Percentiles rank a stretch among this genome's conserved stretches.
Evolutionary conservation across 352 stramenopile species (phyloP).

Genomic region (Pythium rhizo-oryzae): DNA sequence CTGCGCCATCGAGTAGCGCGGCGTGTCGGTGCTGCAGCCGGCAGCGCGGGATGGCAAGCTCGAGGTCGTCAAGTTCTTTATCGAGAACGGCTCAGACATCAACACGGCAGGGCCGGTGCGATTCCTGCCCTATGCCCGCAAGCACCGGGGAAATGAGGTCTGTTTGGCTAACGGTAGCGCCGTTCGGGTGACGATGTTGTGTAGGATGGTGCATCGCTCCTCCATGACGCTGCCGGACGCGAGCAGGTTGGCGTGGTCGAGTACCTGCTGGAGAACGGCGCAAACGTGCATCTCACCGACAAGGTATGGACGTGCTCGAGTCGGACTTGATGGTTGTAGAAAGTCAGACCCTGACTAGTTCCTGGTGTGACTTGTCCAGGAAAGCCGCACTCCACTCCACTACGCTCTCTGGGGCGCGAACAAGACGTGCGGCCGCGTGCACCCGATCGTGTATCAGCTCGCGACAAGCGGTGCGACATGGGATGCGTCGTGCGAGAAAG

Average conservation of each 20-base stretch:
- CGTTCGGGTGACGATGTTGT: too few relatives aligned
- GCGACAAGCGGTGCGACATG: conserved; percentile 3
- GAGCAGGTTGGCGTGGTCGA: conserved; percentile 14
- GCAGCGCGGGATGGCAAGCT: conserved; percentile 14
- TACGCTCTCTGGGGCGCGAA: conserved; percentile 6
- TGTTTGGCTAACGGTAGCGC: too few relatives aligned
- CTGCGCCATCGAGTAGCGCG: conserved; percentile 2
- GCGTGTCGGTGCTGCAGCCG: conserved; percentile 19
- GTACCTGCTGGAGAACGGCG: conserved; percentile 10
- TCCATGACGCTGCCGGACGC: conserved; percentile 13
- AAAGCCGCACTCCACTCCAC: conserved; percentile 10
- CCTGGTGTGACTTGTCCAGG: neutral
- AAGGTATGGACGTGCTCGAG: conserved; percentile 1
- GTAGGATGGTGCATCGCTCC: conserved; percentile 8
- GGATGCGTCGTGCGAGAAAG: conserved; percentile 8
- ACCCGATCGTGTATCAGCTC: conserved; percentile 8
- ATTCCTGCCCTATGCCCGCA: neutral
- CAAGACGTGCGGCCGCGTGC: conserved; percentile 17
- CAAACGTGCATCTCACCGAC: neutral
- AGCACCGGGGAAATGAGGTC: too few relatives aligned
- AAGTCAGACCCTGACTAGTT: neutral
- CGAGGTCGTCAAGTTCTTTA: conserved; percentile 22
- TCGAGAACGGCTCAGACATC: conserved; percentile 14
- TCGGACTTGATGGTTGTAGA: neutral
- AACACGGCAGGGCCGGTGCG: conserved; percentile 12